Percentiles rank a stretch among this genome's conserved stretches.
These are phyloP conservation scores for Symmetrospora coprosmae DNA, from an alignment of 768 basidiomycete species.

Conservation along the genomic window DNA sequence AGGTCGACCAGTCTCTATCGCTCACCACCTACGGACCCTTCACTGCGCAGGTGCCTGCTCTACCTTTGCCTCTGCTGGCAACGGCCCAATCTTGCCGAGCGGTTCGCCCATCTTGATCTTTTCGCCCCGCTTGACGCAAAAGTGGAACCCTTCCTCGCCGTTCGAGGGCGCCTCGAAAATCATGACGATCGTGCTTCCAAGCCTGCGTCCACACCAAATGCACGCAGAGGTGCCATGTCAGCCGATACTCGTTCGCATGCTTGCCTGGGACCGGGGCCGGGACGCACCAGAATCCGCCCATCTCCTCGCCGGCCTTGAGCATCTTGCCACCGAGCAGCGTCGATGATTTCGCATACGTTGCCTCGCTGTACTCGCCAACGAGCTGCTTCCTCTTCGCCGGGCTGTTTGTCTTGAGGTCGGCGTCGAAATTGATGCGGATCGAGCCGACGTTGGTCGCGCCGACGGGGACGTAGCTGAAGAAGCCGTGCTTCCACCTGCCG, in stretches of 20 bases:
- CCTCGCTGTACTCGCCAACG: conserved; percentile 70
- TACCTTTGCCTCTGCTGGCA: background rate
- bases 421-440: conserved; percentile 90
- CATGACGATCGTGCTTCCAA: conserved; percentile 65
- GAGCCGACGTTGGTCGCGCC: conserved; percentile 97
- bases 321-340: conserved; percentile 75
- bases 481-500: conserved; percentile 86
- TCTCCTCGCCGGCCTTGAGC: conserved; percentile 72
- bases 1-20: too few species aligned
- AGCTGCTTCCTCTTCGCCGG: conserved; percentile 46
- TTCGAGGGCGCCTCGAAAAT: conserved; percentile 84
- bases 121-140: conserved; percentile 59
- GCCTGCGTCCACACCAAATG: background rate
- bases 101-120: conserved; percentile 74
- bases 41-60: background rate
- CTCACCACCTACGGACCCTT: too few species aligned
- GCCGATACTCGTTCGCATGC: background rate
- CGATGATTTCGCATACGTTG: conserved; percentile 73
- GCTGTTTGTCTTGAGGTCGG: conserved; percentile 76
- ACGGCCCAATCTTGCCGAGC: conserved; percentile 36
- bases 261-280: too few species aligned
- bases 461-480: conserved; percentile 94
- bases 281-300: conserved; percentile 80
- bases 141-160: conserved; percentile 46
- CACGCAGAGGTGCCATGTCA: too few species aligned